These are phyloP conservation scores for Podaxis mareebaensis DNA, from an alignment of 768 basidiomycete genomes.

Conservation along the genomic window DNA sequence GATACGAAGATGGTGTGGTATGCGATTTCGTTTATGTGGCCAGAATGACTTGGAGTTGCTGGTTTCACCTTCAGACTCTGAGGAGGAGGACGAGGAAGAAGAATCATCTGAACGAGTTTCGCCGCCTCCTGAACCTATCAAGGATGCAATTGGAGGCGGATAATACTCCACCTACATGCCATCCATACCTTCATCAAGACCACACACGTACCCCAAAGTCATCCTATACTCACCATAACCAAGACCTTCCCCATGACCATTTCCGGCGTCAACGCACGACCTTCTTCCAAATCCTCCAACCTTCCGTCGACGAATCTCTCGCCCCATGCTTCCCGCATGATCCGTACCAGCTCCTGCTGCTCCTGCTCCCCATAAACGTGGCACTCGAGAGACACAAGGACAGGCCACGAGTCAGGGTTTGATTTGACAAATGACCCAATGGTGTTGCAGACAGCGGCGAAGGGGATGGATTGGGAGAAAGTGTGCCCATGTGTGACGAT, in stretches of 20 bases:
- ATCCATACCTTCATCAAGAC: not conserved
- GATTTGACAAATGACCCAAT: slow-evolving; percentile 45
- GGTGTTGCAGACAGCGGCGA: slow-evolving; percentile 52
- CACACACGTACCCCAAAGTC: not conserved
- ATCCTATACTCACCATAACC: slow-evolving; percentile 47
- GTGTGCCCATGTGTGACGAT: slow-evolving; percentile 66
- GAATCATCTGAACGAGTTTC: slow-evolving; percentile 22
- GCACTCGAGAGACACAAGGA: slow-evolving; percentile 62
- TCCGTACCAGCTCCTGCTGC: slow-evolving; percentile 53
- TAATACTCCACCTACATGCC: slow-evolving; percentile 55
- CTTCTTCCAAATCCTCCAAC: slow-evolving; percentile 38
- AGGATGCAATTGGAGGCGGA: slow-evolving; percentile 27
- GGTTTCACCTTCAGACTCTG: slow-evolving; percentile 8
- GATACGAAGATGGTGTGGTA: slow-evolving; percentile 8
- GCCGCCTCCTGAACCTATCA: slow-evolving; percentile 24
- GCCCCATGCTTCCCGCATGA: slow-evolving; percentile 54
- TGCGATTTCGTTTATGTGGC: slow-evolving; percentile 4
- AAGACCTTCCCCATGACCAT: slow-evolving; percentile 52
- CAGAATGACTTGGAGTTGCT: slow-evolving; percentile 3
- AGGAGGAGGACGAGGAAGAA: slow-evolving; percentile 13
- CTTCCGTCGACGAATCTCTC: slow-evolving; percentile 45
- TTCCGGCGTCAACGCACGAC: slow-evolving; percentile 41
- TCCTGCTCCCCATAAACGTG: slow-evolving; percentile 48
- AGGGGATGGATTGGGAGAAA: slow-evolving; percentile 50
- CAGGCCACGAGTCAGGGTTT: slow-evolving; percentile 48